Evolutionary conservation across 1,284 basidiomycete species (phyloP), one percentile per base, ranked within the genome.

Genomic region (Nidula niveotomentosa): DNA sequence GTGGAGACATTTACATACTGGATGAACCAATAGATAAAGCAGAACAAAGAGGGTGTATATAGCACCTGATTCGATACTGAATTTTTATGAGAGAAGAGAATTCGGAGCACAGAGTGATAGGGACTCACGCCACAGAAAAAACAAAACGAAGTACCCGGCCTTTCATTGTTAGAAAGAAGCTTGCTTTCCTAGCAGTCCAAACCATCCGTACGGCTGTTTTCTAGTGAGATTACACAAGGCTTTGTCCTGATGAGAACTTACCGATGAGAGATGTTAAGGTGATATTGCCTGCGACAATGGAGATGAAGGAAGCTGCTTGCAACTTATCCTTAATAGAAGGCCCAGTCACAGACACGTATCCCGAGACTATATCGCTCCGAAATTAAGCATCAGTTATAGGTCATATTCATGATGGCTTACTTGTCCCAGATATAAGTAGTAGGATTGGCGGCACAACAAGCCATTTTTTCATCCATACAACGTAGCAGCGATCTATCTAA

Each of bases 401-500:
- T 43, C 37, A 43, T 46, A 8, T 18, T n/a, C 35, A 39, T 52
- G 13, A 13, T 12, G 13, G 33, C 59, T 33, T 52, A 67, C 66
- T 55, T 55, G 63, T 58, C 23, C 58, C 56, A 30, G 49, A 49
- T 33, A 64, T 33, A 6, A 68, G 55, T 5, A 62, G 48, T 6
- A 59, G 12, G 30, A 47, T 47, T 13, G 62, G 61, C 23, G 48
- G 46, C 33, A 54, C 43, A 9, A 63, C 53, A 48, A 64, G 48
- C 34, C 58, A 53, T 39, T 55, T 54, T 34, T 53, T 61, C 12
- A 55, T 56, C 63, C 66, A 67, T 10, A 62, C 56, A 12, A 60
- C 48, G 34, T 63, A 61, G 48, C 62, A 66, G 46, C 66, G 60
- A 50, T 65, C 63, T 53, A 66, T 55, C 62, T 66, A 55, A 51